Conservation (phyloP, 768 basidiomycete species). For the Polyporus arcularius region DNA sequence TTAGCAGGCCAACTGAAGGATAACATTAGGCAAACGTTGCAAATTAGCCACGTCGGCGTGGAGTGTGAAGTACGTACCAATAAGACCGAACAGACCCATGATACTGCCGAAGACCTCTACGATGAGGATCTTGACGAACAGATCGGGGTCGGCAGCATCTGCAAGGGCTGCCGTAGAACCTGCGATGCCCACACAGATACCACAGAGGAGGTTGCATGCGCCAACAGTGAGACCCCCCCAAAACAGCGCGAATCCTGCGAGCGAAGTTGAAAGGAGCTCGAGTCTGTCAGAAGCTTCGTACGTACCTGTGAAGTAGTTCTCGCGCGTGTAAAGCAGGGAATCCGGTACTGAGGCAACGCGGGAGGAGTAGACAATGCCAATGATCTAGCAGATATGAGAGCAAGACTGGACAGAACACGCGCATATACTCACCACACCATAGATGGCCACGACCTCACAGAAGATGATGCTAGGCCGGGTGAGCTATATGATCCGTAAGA, state of each 20-base stretch:
- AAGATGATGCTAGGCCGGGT: conserved; percentile 80
- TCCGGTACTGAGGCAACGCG: conserved; percentile 69
- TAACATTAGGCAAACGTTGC: not conserved
- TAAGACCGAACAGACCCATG: conserved; percentile 89
- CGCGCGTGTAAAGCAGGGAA: conserved; percentile 70
- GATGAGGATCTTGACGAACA: conserved; percentile 96
- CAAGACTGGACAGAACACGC: not conserved
- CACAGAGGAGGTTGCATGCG: conserved; percentile 91
- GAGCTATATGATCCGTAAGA: not conserved
- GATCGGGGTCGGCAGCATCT: conserved; percentile 90
- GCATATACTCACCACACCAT: conserved; percentile 74
- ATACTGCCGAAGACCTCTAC: conserved; percentile 95
- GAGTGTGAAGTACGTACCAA: conserved; percentile 56
- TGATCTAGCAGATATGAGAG: conserved; percentile 56
- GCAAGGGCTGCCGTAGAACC: conserved; percentile 94
- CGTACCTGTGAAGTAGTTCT: conserved; percentile 91
- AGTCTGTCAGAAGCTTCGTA: not conserved
- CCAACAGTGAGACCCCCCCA: conserved; percentile 97
- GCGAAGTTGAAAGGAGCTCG: not conserved
- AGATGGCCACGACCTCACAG: conserved; percentile 99
- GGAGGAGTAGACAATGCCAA: conserved; percentile 93
- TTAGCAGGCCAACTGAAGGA: conserved; percentile 71
- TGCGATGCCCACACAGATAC: conserved; percentile 90
- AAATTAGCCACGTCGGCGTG: not conserved
- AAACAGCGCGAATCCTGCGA: conserved; percentile 85